Evolutionary conservation across 495 filamentous ascomycete genomes (phyloP), one percentile per base, ranked within the genome.

Genomic region (Aspergillus diversus): DNA sequence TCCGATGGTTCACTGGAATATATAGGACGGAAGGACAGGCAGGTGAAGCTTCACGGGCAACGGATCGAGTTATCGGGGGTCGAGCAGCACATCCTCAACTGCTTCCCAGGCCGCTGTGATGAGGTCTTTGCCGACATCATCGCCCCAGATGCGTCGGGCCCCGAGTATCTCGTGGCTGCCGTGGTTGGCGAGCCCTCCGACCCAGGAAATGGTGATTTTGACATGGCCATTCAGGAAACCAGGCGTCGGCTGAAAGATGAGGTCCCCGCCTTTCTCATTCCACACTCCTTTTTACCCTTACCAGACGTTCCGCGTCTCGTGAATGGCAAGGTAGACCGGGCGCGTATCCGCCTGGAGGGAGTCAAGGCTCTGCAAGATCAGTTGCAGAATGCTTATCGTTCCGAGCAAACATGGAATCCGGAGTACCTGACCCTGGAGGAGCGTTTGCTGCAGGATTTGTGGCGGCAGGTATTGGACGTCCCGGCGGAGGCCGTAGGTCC

Each of bases 1-100:
- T 31, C 49, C 9, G 69, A 79, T 61, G 79, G 80, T 1, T 71
- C 63, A 8, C 64, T 83, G 32, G 68, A 76, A 16, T 75, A 76
- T 57, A 12, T 80, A 31, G 77, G 76, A 15, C 69, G 81, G 37
- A 70, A 70, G 35, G 79, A 83, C 60, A 64, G 65, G 32, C 63
- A 61, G 16, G 54, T 66, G 0, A 66, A 66, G 17, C 11, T 66
- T 12, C 58, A 54, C 15, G 69, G 69, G 12, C 63, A 66, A 27
- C 58, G 63, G 2, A 47, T 66, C 5, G 58, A 66, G 31, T 21
- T 54, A 73, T 76, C 66, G 5, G 81, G 82, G 56, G 63, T 82
- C n/a, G 74, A 77, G 47, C 33, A 67, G 43, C 59, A 63, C 39
- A n/a, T 74, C 9, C 39, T 35, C 60, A 63, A 35, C 48, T 33